Evolutionary conservation across 352 stramenopile species (phyloP).

Genomic region (Pythium apleroticum): DNA sequence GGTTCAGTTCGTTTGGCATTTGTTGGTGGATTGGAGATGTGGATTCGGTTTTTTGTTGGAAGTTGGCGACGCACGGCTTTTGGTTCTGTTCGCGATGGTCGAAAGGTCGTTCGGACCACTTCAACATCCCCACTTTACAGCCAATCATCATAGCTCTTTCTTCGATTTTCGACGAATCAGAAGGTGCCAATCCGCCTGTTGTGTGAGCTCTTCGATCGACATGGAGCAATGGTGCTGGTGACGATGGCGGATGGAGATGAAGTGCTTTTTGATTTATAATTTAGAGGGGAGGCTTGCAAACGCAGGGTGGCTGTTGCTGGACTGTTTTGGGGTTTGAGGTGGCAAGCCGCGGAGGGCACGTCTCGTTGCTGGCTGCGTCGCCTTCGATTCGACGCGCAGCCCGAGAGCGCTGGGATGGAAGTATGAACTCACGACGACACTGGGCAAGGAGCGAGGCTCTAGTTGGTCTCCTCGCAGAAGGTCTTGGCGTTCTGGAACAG

Average conservation of each 20-base stretch:
- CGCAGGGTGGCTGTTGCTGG: not conserved
- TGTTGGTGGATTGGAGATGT: not conserved
- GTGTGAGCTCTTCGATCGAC: too few relatives aligned
- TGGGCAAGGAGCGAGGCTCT: not conserved
- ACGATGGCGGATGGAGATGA: not conserved
- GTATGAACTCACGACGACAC: not conserved
- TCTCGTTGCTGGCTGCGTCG: not conserved
- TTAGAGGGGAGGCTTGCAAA: not conserved
- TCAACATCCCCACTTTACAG: not conserved
- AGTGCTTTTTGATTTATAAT: conserved; percentile 7
- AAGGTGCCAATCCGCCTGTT: too few relatives aligned
- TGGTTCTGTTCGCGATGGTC: not conserved
- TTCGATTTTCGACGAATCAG: too few relatives aligned
- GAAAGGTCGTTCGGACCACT: not conserved
- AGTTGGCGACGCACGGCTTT: not conserved
- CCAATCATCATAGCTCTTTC: not conserved
- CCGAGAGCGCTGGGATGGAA: not conserved
- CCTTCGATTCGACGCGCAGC: not conserved
- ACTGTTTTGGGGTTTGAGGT: not conserved
- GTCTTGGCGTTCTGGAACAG: conserved; percentile 98
- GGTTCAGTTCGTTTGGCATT: not conserved
- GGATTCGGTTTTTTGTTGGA: conserved; percentile 10
- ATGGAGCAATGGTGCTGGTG: too few relatives aligned
- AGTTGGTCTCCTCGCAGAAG: conserved; percentile 91
- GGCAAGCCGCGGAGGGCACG: not conserved